Evolutionary conservation across 768 basidiomycete species (phyloP).

Genomic region (Steccherinum ochraceum): DNA sequence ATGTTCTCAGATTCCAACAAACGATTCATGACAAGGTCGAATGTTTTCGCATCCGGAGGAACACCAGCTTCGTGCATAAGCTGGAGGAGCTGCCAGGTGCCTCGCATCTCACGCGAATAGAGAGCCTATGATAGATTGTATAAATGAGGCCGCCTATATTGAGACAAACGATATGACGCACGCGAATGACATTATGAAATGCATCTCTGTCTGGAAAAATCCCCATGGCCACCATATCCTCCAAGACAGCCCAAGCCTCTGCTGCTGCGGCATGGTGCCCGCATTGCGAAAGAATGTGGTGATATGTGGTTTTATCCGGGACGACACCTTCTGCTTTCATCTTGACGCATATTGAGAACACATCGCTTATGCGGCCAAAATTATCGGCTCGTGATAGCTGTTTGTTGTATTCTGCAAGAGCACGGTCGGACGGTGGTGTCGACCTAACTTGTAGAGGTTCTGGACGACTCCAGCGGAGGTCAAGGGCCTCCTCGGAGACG

Average conservation of each 20-base stretch:
- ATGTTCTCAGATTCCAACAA: constrained; percentile 42
- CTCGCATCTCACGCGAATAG: constrained; percentile 16
- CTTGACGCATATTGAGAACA: constrained; percentile 38
- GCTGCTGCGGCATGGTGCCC: constrained; percentile 34
- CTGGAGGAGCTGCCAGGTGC: constrained; percentile 38
- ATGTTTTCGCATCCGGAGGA: constrained; percentile 46
- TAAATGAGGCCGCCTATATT: constrained; percentile 15
- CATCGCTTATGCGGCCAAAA: constrained; percentile 28
- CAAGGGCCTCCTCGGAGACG: constrained; percentile 19
- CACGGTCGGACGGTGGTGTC: constrained; percentile 14
- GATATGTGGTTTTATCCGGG: constrained; percentile 55
- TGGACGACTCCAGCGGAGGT: constrained; percentile 14
- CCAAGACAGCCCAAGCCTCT: constrained; percentile 60
- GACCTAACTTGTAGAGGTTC: constrained; percentile 19
- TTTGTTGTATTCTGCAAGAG: constrained; percentile 14
- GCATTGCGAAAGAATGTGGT: constrained; percentile 46
- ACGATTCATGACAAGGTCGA: constrained; percentile 45
- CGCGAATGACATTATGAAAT: constrained; percentile 57
- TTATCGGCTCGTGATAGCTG: constrained; percentile 33
- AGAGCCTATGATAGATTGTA: constrained; percentile 23
- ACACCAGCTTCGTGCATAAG: constrained; percentile 48
- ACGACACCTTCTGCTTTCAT: constrained; percentile 52
- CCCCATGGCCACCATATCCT: constrained; percentile 55
- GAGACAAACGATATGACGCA: constrained; percentile 25
- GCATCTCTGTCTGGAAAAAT: constrained; percentile 43